phyloP scores from a whole-genome alignment of 164 flowering plant species.

The Tinospora cordifolia region DNA sequence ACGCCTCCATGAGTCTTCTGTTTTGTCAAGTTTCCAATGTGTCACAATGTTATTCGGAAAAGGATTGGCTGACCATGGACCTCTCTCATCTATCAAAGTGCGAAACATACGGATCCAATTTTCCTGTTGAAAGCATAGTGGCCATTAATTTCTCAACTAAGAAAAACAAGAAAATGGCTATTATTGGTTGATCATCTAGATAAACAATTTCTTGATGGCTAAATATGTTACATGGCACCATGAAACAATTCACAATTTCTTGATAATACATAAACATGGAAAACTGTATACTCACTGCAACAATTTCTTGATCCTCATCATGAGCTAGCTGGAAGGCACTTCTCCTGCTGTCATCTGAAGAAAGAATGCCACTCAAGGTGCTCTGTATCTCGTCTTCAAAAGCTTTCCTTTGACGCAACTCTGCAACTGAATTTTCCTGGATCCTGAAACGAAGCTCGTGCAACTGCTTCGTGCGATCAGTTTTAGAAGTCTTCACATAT shows the following conservation, averaged over 20 bases:
- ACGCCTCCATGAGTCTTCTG: conserved; percentile 89
- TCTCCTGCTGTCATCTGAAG: conserved; percentile 76
- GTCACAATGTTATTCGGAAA: conserved; percentile 61
- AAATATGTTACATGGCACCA: neutral
- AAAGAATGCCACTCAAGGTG: conserved; percentile 46
- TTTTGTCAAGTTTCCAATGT: conserved; percentile 96
- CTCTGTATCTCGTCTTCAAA: conserved; percentile 77
- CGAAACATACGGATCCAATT: conserved; percentile 93
- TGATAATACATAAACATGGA: neutral
- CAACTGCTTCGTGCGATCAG: conserved; percentile 60
- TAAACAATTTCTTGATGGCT: neutral
- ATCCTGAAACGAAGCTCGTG: conserved; percentile 48
- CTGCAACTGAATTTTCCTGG: conserved; percentile 49
- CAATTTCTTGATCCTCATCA: conserved; percentile 89
- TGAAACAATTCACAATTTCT: neutral
- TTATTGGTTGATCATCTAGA: neutral
- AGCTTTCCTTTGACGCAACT: conserved; percentile 40
- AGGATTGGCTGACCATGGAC: conserved; percentile 97
- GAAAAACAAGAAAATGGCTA: neutral
- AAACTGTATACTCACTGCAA: conserved; percentile 50
- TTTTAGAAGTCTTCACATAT: conserved; percentile 43
- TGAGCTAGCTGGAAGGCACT: conserved; percentile 60
- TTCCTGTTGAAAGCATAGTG: conserved; percentile 41
- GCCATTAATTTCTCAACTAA: neutral
- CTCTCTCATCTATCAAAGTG: conserved; percentile 89